Evolutionary conservation across 2,329 filamentous ascomycete genomes (phyloP).

Genomic region (Aspergillus puulaauensis): DNA sequence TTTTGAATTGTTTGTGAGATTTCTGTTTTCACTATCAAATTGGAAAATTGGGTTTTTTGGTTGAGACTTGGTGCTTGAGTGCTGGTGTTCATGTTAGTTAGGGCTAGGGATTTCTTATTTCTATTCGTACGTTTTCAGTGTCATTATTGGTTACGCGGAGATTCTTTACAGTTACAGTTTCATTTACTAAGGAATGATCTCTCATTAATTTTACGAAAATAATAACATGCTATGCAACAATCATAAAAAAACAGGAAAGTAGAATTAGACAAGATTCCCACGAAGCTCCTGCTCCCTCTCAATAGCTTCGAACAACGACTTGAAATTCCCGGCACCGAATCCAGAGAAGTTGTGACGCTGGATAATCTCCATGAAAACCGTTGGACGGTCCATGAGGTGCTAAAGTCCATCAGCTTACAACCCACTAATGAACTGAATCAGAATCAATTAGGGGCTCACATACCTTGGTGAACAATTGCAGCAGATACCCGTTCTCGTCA

Average conservation of each 20-base stretch:
- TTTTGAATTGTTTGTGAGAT: no score
- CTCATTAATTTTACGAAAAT: background rate
- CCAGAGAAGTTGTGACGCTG: slow-evolving; percentile 87
- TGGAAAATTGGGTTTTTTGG: no score
- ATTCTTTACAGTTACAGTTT: no score
- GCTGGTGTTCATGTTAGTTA: no score
- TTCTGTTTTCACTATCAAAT: no score
- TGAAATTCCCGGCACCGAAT: slow-evolving; percentile 95
- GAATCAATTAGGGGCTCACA: slow-evolving; percentile 2
- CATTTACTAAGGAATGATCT: no score
- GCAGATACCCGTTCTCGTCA: slow-evolving; percentile 83
- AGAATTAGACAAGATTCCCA: slow-evolving; percentile 64
- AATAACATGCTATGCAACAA: background rate
- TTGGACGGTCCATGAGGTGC: slow-evolving; percentile 90
- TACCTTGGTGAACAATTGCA: slow-evolving; percentile 71
- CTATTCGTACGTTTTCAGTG: no score
- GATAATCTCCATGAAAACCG: slow-evolving; percentile 95
- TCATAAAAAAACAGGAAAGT: background rate
- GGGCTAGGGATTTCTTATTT: no score
- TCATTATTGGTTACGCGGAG: no score
- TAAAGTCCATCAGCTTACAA: slow-evolving; percentile 14
- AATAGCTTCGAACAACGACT: slow-evolving; percentile 91
- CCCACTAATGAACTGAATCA: background rate
- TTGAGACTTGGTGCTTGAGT: no score
- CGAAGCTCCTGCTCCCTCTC: slow-evolving; percentile 86